Conservation (phyloP, 805 yeast species). For the Metschnikowia borealis region DNA sequence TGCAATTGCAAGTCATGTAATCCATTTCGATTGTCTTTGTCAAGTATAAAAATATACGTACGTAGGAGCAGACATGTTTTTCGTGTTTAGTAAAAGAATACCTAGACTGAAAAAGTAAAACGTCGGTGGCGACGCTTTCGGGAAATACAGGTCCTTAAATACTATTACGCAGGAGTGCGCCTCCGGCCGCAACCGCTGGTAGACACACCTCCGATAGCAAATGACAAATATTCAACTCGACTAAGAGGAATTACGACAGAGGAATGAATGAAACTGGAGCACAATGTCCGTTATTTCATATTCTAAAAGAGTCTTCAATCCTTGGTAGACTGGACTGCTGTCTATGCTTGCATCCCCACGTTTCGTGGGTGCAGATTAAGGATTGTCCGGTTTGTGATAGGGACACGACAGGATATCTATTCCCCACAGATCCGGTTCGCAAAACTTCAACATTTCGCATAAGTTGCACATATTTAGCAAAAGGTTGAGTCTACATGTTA, state of each 20-base stretch:
- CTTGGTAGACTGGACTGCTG: neutral
- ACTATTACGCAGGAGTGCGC: constrained; percentile 14
- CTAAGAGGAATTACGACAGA: neutral
- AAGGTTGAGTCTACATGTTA: neutral
- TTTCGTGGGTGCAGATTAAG: neutral
- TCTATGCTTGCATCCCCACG: neutral
- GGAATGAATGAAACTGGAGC: neutral
- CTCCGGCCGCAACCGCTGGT: constrained; percentile 5
- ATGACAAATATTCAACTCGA: neutral
- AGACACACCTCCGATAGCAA: constrained; percentile 4
- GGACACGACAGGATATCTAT: neutral
- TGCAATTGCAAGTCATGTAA: neutral
- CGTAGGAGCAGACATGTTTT: constrained; percentile 42
- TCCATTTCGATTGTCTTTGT: too few species aligned
- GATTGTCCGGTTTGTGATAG: neutral
- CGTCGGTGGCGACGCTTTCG: constrained; percentile 7
- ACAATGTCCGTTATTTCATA: neutral
- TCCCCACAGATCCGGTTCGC: neutral
- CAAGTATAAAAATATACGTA: constrained; percentile 22
- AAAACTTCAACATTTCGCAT: neutral
- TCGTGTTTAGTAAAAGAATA: constrained; percentile 2
- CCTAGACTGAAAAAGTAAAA: constrained; percentile 6
- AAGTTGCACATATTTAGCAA: neutral
- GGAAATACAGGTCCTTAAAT: constrained; percentile 13
- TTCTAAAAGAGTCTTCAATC: neutral